phyloP scores from a whole-genome alignment of 2,329 filamentous ascomycete genomes.

The Cladosporium oxysporum region DNA sequence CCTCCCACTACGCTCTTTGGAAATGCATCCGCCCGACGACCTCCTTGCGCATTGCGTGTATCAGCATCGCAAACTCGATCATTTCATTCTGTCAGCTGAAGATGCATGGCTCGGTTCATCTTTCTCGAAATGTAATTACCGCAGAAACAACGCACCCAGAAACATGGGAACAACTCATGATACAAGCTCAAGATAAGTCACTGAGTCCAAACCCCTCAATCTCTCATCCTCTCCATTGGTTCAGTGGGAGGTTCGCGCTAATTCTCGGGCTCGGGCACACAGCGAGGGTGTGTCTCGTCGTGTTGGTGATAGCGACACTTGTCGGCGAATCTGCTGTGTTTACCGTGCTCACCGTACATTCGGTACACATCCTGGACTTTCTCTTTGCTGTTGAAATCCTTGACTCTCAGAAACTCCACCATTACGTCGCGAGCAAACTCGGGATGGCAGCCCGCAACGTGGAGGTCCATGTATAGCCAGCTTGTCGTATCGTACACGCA shows the following conservation, averaged over 20 bases:
- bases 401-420: background rate
- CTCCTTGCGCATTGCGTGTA: too few species aligned
- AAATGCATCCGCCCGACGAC: background rate
- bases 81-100: too few species aligned
- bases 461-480: background rate
- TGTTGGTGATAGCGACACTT: background rate
- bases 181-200: too few species aligned
- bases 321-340: background rate
- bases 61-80: too few species aligned
- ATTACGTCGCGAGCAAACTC: background rate
- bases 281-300: background rate
- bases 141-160: too few species aligned
- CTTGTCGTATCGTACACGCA: background rate
- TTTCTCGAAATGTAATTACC: too few species aligned
- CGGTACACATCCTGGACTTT: background rate
- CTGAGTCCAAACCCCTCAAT: too few species aligned
- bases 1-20: background rate
- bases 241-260: too few species aligned
- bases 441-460: fast-evolving
- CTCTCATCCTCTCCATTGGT: too few species aligned
- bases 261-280: background rate
- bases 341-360: background rate
- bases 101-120: too few species aligned
- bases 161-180: too few species aligned
- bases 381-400: background rate